Evolutionary conservation across 2,329 filamentous ascomycete species (phyloP), one percentile per base, ranked within the genome.

Genomic region (Pyricularia pennisetigena): DNA sequence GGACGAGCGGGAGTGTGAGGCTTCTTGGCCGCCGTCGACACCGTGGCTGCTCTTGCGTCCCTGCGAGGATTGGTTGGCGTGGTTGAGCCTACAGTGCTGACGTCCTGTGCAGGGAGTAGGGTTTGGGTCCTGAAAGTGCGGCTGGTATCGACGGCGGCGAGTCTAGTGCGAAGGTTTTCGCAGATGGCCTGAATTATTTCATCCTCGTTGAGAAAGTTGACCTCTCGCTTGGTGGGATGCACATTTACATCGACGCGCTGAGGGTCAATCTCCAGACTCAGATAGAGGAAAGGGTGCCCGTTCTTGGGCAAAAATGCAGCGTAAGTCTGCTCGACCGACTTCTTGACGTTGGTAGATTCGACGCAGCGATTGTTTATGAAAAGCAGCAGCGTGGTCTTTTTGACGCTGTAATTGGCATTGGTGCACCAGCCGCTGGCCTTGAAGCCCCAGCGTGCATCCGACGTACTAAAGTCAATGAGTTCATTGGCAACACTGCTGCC

Each of bases 301-400:
- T 92, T 93, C 78, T 98, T 99, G 0, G 95, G 95, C 4, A 99
- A 81, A 71, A 97, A 98, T 1, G 86, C 82, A 10, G 90, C 85
- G 76, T 98, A 99, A 0, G 90, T 93, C 75, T 97, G 93, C 78
- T 99, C 95, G 3, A 99, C 78, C 0, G 92, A 91, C 77, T 94
- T 97, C 75, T 93, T 95, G 72, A 99, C 90, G 63, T 88, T 87
- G 0, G 88, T 88, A 0, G 94, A 98, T 71, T 99, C 95, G 10
- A 99, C 95, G 16, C 92, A 90, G 59, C 95, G 90, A 76, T 98
- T 92, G 73, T 99, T 99, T 80, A 99, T 98, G 80, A 99, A 99
- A 0, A 99, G 83, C 3, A 99, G 81, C 26, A 98, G 81, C 0
- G 87, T 90, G 0, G 93, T 97, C 77, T 92, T 91, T 78, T 98